These are phyloP conservation scores for Trypanosoma avium DNA, from an alignment of 208 protist genomes.

Conservation along the genomic window DNA sequence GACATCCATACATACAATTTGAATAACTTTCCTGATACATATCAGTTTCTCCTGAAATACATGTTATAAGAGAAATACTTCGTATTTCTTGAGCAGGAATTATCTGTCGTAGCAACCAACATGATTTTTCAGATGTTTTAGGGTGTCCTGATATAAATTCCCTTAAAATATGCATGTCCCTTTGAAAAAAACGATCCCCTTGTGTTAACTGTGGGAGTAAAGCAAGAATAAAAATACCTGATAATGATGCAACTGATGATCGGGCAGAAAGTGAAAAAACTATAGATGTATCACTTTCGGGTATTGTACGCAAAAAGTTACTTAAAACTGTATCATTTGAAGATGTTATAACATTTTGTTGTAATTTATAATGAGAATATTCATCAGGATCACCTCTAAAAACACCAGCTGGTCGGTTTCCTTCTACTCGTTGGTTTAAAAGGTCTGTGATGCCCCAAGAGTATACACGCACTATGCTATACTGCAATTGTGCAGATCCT, in stretches of 20 bases:
- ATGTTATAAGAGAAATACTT: conserved; percentile 10
- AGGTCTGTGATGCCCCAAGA: conserved; percentile 40
- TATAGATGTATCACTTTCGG: conserved; percentile 15
- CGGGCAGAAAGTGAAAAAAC: conserved; percentile 15
- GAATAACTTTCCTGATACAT: not conserved
- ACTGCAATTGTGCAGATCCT: conserved; percentile 5
- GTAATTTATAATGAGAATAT: not conserved
- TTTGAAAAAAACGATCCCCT: conserved; percentile 9
- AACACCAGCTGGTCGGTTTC: conserved; percentile 7
- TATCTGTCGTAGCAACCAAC: conserved; percentile 10
- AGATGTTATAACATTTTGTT: conserved; percentile 15
- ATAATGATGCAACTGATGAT: not conserved
- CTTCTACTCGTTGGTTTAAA: conserved; percentile 21
- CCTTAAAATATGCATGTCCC: conserved; percentile 18
- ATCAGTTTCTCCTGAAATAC: not conserved
- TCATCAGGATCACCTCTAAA: not conserved
- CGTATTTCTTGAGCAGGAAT: not conserved
- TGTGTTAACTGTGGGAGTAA: conserved; percentile 20
- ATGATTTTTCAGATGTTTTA: not conserved
- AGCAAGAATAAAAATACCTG: conserved; percentile 17
- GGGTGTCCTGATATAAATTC: conserved; percentile 6
- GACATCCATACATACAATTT: conserved; percentile 6
- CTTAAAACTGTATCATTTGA: conserved; percentile 12
- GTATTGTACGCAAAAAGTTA: not conserved
- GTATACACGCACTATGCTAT: conserved; percentile 36